These are phyloP conservation scores for Cladosporium oxysporum DNA, from an alignment of 2,329 filamentous ascomycete species.

Conservation along the genomic window DNA sequence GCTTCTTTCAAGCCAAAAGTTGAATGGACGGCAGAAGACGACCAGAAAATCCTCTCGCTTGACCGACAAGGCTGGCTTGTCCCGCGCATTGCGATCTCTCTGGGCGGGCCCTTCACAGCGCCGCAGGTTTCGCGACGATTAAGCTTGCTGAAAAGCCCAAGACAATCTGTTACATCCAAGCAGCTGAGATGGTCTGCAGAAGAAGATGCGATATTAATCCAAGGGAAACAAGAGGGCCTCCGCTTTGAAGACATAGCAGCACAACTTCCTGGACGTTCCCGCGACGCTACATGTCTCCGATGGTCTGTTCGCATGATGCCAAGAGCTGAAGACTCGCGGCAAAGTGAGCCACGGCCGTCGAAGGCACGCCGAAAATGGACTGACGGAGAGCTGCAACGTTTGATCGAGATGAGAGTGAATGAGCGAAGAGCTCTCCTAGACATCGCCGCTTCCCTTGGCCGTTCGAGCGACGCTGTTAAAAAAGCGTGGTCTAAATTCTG, in stretches of 20 bases:
- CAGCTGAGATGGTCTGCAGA: background rate
- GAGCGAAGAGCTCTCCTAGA: background rate
- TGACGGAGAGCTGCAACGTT: background rate
- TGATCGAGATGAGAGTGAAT: background rate
- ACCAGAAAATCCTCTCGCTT: background rate
- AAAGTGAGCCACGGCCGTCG: background rate
- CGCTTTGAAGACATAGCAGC: background rate
- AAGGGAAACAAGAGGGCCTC: background rate
- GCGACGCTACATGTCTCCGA: background rate
- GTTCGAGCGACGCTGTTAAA: background rate
- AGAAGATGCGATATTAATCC: background rate
- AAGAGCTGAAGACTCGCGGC: background rate
- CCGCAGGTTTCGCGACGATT: background rate
- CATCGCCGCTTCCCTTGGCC: background rate
- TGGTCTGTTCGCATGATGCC: background rate
- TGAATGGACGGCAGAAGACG: background rate
- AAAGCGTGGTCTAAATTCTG: background rate
- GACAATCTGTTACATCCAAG: background rate
- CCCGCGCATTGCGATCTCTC: background rate
- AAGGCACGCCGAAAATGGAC: background rate
- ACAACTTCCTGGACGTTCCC: background rate
- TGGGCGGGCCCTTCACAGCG: background rate
- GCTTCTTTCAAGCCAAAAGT: background rate
- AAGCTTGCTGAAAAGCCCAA: background rate
- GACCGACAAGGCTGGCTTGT: background rate